Evolutionary conservation across 768 basidiomycete genomes (phyloP).

Genomic region (Tricholoma sp.): DNA sequence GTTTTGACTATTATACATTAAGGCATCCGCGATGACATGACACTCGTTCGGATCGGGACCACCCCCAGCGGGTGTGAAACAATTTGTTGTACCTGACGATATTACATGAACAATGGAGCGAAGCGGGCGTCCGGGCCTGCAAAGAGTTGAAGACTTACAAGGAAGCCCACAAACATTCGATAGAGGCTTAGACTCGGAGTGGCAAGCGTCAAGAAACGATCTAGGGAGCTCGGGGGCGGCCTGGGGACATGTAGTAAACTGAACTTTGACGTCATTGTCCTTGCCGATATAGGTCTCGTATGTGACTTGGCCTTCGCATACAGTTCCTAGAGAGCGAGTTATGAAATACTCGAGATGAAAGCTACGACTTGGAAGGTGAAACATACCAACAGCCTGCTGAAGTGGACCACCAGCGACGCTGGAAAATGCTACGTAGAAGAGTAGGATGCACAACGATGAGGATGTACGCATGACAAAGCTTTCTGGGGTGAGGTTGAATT

Average conservation of each 20-base stretch:
- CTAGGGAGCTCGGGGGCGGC: not conserved
- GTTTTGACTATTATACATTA: not conserved
- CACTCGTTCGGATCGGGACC: conserved; percentile 3
- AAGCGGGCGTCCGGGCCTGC: too few species aligned
- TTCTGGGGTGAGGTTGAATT: not conserved
- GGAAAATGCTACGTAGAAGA: not conserved
- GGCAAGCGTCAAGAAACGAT: not conserved
- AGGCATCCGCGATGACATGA: conserved; percentile 3
- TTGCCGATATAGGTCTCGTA: not conserved
- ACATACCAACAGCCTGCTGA: not conserved
- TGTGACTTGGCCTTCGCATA: not conserved
- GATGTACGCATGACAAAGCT: not conserved
- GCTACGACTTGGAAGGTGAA: too few species aligned
- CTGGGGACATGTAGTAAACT: not conserved
- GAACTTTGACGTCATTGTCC: not conserved
- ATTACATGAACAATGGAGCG: too few species aligned
- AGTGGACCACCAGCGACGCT: not conserved
- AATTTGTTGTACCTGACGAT: not conserved
- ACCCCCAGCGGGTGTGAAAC: conserved; percentile 1
- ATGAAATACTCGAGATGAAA: not conserved
- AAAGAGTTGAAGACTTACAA: not conserved
- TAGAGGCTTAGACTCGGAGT: not conserved
- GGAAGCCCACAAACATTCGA: not conserved
- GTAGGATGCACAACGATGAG: not conserved
- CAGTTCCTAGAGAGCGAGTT: not conserved